Conservation (phyloP, 441 rosid genomes). For the Macaranga tanarius region DNA sequence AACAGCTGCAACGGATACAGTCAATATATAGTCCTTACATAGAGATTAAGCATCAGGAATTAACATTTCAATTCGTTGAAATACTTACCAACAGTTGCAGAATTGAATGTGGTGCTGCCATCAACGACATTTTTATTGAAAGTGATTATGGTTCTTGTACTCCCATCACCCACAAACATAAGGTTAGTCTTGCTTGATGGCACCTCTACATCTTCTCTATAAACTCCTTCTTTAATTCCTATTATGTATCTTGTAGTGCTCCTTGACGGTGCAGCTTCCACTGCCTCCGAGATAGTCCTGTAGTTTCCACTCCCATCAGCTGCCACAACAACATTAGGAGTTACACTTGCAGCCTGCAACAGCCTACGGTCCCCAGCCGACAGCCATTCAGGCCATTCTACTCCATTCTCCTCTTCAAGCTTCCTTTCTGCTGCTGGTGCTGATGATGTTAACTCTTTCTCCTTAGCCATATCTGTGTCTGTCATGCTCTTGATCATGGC, state of each 20-base stretch:
- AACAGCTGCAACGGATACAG: conserved; percentile 46
- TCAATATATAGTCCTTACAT: too few relatives aligned
- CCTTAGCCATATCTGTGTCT: conserved; percentile 33
- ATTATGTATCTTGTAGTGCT: conserved; percentile 49
- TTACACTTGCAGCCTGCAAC: conserved; percentile 39
- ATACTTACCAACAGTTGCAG: conserved; percentile 74
- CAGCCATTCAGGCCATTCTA: conserved; percentile 46
- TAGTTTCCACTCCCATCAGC: conserved; percentile 68
- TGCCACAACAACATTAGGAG: conserved; percentile 61
- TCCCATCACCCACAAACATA: conserved; percentile 76
- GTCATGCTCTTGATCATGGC: conserved; percentile 56
- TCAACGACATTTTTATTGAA: conserved; percentile 51
- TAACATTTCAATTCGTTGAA: too few relatives aligned
- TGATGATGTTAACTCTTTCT: conserved; percentile 10
- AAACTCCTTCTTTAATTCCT: conserved; percentile 60
- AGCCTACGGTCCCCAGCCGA: conserved; percentile 48
- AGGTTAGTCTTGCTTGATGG: conserved; percentile 75
- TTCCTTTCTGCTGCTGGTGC: conserved; percentile 22
- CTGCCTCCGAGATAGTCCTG: conserved; percentile 54
- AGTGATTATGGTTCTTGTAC: conserved; percentile 56
- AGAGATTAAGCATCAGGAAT: too few relatives aligned
- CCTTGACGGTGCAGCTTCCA: conserved; percentile 53
- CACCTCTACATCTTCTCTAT: conserved; percentile 66
- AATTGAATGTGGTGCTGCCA: conserved; percentile 74
- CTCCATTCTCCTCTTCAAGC: conserved; percentile 25